Evolutionary conservation across 2,329 filamentous ascomycete genomes (phyloP).

Genomic region (Colletotrichum viniferum): DNA sequence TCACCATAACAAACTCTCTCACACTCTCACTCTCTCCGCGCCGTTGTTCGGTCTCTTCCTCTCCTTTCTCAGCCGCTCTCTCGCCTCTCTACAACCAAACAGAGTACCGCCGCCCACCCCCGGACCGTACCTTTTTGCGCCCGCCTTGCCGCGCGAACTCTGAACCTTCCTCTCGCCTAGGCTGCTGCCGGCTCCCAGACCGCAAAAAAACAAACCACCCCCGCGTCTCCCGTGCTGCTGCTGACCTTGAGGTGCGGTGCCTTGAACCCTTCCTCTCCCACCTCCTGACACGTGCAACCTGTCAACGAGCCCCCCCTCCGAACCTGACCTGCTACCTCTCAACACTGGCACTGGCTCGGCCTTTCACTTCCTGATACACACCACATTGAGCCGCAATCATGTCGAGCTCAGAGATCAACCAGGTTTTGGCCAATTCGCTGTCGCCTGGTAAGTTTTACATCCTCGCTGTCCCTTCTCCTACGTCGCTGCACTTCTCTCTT

Average conservation of each 20-base stretch:
- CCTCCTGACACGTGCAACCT: slow-evolving; percentile 22
- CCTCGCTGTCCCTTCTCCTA: not conserved
- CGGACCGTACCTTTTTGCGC: not conserved
- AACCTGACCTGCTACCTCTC: slow-evolving; percentile 6
- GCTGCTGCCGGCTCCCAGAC: not conserved
- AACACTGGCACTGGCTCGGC: slow-evolving; percentile 19
- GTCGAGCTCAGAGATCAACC: slow-evolving; percentile 90
- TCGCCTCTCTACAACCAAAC: slow-evolving; percentile 17
- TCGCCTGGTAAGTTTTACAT: slow-evolving; percentile 75
- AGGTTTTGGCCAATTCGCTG: slow-evolving; percentile 96
- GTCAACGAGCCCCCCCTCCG: slow-evolving; percentile 16
- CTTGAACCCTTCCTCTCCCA: slow-evolving; percentile 17
- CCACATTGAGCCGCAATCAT: slow-evolving; percentile 50
- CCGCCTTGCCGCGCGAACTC: slow-evolving; percentile 4
- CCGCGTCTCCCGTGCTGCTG: slow-evolving; percentile 15
- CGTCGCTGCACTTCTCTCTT: not conserved
- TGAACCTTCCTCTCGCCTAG: not conserved
- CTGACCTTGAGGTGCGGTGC: slow-evolving; percentile 10
- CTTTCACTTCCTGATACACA: slow-evolving; percentile 9
- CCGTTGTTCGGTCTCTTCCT: slow-evolving; percentile 12
- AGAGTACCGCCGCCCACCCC: not conserved
- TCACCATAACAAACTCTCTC: not conserved
- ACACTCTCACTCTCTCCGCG: not conserved
- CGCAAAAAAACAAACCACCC: not conserved
- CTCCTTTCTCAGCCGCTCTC: slow-evolving; percentile 22